Base-by-base conservation (phyloP, 2,329 filamentous ascomycete species). In the Colletotrichum abscissum region DNA sequence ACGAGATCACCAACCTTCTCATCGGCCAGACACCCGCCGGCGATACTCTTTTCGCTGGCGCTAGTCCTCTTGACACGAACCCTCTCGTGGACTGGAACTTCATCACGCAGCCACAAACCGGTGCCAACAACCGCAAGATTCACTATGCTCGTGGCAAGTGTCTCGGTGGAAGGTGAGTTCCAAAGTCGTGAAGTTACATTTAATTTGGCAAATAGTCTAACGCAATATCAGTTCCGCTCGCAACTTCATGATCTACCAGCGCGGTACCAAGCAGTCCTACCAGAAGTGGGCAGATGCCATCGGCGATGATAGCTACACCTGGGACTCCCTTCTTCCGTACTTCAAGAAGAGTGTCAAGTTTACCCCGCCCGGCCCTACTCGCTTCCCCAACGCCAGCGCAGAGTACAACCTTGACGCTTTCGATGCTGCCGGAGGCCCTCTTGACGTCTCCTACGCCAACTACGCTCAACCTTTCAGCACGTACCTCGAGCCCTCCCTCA, bases 121-220 rank as follows among this genome's bases (percentile, higher is more conserved):
- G 78, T 2, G 76, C 76, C 4, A 71, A 73, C 19, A 70, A 76
- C 57, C 72, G 81, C 3, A 70, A 76, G 14, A 75, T 85, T 7
- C 80, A 84, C 70, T 83, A 82, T 70, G 78, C 82, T 1, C 79
- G 78, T 7, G 84, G 84, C 2, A 84, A 82, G 67, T 79, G 77
- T 1, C 77, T 83, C 19, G 81, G 81, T 19, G 81, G 80, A 57
- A 69, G 67, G 67, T 69, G 7, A 49, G 52, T 22, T 6, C 9
- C 26, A 2, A 33, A 38, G 2, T 55, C 52, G 5, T 24, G 12
- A 22, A 9, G 0, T 35, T 11, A 1, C 28, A 4, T 28, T 7
- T 26, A 26, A 26, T n/a, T 49, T 1, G 4, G 19, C 1, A 35
- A 35, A 12, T 9, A 2, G 2, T 4, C 33, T 19, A 19, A 22